A percentile compares a stretch with the other conserved stretches of the same genome.
Conservation (phyloP, 306 rosid genomes). For the Sicyos baderoa region DNA sequence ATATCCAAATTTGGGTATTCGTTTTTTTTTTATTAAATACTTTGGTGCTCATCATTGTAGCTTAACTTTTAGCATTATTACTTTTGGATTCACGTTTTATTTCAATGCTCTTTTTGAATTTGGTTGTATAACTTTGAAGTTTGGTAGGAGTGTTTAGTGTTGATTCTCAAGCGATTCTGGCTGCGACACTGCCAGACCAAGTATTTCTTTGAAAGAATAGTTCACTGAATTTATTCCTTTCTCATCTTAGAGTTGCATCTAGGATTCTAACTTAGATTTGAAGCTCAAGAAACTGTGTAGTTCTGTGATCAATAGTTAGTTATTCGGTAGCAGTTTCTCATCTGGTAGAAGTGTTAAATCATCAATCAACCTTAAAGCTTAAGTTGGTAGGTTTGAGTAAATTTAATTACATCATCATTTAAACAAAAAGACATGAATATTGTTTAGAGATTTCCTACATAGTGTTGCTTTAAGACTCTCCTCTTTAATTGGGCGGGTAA, state of each 20-base stretch:
- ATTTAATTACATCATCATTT: too few relatives aligned
- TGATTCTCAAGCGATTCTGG: not conserved
- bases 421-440: not conserved
- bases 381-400: too few relatives aligned
- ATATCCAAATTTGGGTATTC: not conserved
- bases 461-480: conserved; percentile 3
- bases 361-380: too few relatives aligned
- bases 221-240: not conserved
- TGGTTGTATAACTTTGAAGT: not conserved
- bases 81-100: not conserved
- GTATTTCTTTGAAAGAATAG: not conserved
- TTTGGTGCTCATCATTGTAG: conserved; percentile 9
- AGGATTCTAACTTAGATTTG: not conserved
- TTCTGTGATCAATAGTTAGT: not conserved
- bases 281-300: not conserved
- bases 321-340: conserved; percentile 4
- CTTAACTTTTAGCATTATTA: not conserved
- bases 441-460: conserved; percentile 13
- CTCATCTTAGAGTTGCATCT: conserved; percentile 3
- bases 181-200: not conserved
- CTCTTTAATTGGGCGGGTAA: conserved; percentile 1
- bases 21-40: not conserved
- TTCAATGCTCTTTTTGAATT: not conserved
- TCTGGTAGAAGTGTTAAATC: not conserved
- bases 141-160: not conserved